These are phyloP conservation scores for Trypethelium eluteriae DNA, from an alignment of 495 filamentous ascomycete genomes.

Conservation along the genomic window DNA sequence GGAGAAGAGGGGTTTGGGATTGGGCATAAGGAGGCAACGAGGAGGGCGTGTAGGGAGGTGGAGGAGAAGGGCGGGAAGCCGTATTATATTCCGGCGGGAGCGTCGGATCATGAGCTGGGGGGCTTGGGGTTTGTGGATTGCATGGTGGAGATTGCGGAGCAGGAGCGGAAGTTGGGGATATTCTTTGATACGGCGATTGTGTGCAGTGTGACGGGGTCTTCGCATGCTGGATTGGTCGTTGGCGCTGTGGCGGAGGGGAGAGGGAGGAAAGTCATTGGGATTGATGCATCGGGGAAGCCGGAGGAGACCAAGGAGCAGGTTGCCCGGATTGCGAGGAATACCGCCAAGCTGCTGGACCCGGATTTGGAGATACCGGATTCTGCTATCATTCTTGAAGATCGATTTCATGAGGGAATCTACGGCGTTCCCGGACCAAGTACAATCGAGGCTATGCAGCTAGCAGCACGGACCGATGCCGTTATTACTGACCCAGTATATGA, in stretches of 20 bases:
- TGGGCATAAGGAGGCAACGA: constrained; percentile 49
- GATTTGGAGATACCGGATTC: constrained; percentile 46
- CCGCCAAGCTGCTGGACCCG: constrained; percentile 51
- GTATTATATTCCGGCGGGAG: constrained; percentile 60
- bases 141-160: constrained; percentile 53
- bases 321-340: constrained; percentile 51
- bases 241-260: constrained; percentile 31
- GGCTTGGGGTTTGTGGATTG: constrained; percentile 58
- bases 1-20: constrained; percentile 37
- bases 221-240: constrained; percentile 56
- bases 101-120: constrained; percentile 57
- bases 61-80: constrained; percentile 42
- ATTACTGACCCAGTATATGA: constrained; percentile 64
- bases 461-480: constrained; percentile 53
- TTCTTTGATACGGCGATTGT: constrained; percentile 57
- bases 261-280: constrained; percentile 46
- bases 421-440: constrained; percentile 52
- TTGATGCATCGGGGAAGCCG: constrained; percentile 55
- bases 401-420: constrained; percentile 55
- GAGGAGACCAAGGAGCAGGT: constrained; percentile 50
- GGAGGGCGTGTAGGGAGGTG: constrained; percentile 37
- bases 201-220: constrained; percentile 56
- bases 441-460: constrained; percentile 54
- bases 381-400: constrained; percentile 53
- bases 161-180: constrained; percentile 50